These are phyloP conservation scores for Anisodus tanguticus DNA, from an alignment of 257 asterid species.

Conservation along the genomic window DNA sequence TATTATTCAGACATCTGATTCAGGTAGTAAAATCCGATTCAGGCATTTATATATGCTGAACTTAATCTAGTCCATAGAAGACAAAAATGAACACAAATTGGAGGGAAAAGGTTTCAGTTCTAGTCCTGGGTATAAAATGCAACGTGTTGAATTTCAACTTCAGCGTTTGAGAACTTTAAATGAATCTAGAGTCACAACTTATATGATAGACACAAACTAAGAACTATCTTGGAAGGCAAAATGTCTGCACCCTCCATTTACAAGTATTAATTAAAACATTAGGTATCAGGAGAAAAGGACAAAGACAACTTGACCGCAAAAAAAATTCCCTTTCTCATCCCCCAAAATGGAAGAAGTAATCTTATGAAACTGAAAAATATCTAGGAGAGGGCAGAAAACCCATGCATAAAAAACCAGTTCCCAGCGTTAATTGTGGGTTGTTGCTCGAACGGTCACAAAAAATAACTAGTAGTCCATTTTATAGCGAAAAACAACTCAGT, in stretches of 20 bases:
- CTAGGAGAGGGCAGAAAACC: background rate
- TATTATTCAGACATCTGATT: conserved; percentile 23
- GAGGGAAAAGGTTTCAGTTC: conserved; percentile 13
- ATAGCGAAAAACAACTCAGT: background rate
- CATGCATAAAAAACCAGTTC: background rate
- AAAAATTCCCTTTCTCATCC: background rate
- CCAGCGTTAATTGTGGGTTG: background rate
- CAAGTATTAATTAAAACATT: background rate
- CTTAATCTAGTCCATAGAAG: background rate
- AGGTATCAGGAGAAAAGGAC: conserved; percentile 1
- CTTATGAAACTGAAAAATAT: background rate
- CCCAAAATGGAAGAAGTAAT: background rate
- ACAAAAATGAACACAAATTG: conserved; percentile 1
- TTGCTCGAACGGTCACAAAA: background rate
- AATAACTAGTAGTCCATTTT: conserved; percentile 1
- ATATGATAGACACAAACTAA: background rate
- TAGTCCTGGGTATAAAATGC: background rate
- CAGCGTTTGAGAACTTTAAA: background rate
- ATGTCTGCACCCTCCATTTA: background rate
- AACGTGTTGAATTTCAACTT: background rate
- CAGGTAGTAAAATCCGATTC: background rate
- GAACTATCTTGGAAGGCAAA: background rate
- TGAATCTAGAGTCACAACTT: background rate
- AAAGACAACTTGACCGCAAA: conserved; percentile 16
- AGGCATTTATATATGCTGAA: background rate